Evolutionary conservation across 2,329 filamentous ascomycete species (phyloP), one percentile per base, ranked within the genome.

Genomic region (Zopfia rhizophila): DNA sequence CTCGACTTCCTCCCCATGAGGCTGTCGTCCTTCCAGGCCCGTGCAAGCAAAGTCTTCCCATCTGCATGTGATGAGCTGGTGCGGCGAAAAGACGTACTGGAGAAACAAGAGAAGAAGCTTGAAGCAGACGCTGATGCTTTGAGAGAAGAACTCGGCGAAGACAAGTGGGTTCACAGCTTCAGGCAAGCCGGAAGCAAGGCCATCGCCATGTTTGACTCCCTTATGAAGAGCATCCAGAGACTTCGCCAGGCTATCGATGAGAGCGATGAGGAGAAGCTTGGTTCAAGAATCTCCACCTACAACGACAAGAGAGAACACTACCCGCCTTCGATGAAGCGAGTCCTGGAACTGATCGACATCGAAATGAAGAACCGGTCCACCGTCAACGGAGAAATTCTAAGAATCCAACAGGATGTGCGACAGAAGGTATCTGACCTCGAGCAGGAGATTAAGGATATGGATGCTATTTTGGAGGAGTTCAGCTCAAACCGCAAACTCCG

Each of bases 1-100:
- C 79, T 99, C 23, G 94, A 97, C 70, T 99, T 99, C 63, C 75
- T 99, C 16, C 94, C 94, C 1, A 97, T 97, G 93, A 82, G 93
- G 40, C 75, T 99, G 12, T 91, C 90, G 1, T 89, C 89, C 31
- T 99, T 97, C 64, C 86, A 93, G 60, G 78, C 83, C 2, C 84
- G 91, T 52, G 94, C 91, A 0, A 85, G 89, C 46, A 75, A 76
- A 3, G 83, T 90, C 6, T 97, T 99, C 60, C 93, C 94, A 0
- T 94, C 89, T 7, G 92, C 93, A 0, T 97, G 92, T 58, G 86
- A 93, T 23, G 94, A 97, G 69, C 77, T 99, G 5, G 88, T 91
- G 48, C 86, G 87, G 68, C 82, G 91, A 45, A 83, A 88, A 46
- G 79, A 82, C 1, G 83, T 83, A 17, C 79, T 99, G 3, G 93